phyloP scores from a whole-genome alignment of 768 basidiomycete species.

The Trichaptum fuscoviolaceum region DNA sequence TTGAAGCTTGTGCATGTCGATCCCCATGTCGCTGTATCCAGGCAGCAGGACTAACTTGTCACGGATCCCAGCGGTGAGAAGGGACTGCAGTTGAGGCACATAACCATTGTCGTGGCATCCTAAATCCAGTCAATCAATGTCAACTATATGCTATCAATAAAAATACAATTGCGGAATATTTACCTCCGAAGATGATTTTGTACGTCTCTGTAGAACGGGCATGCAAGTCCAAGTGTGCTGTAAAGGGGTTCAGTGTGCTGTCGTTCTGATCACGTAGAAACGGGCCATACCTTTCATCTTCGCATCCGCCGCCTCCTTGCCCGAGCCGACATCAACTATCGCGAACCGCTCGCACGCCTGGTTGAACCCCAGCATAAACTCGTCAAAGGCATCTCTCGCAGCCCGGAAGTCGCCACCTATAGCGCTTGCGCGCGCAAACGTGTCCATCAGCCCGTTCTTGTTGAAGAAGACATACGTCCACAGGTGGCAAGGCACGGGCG shows the following conservation, averaged over 20 bases:
- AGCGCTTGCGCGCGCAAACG: slow-evolving; percentile 34
- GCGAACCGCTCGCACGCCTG: slow-evolving; percentile 61
- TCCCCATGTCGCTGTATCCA: slow-evolving; percentile 57
- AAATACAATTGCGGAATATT: slow-evolving; percentile 11
- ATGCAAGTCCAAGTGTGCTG: slow-evolving; percentile 37
- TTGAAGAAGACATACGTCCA: slow-evolving; percentile 62
- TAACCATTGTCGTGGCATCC: slow-evolving; percentile 76
- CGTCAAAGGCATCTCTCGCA: slow-evolving; percentile 45
- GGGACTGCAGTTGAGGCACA: slow-evolving; percentile 52
- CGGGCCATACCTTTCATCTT: slow-evolving; percentile 61
- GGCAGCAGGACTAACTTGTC: slow-evolving; percentile 61
- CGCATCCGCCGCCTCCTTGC: slow-evolving; percentile 70
- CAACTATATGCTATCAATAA: slow-evolving; percentile 2
- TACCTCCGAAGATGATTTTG: slow-evolving; percentile 66
- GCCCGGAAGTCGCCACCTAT: slow-evolving; percentile 16
- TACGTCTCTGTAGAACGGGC: slow-evolving; percentile 53
- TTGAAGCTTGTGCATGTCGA: slow-evolving; percentile 50
- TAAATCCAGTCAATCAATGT: slow-evolving; percentile 19
- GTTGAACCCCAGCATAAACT: slow-evolving; percentile 66
- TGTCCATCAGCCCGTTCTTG: slow-evolving; percentile 52
- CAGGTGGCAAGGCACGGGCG: slow-evolving; percentile 38
- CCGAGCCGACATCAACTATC: slow-evolving; percentile 65
- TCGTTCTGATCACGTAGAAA: background rate
- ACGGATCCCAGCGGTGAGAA: slow-evolving; percentile 59
- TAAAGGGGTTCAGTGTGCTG: slow-evolving; percentile 11